Percentiles rank a stretch among this genome's conserved stretches.
Evolutionary conservation across 805 yeast genomes (phyloP).

Genomic region (Metahyphopichia silvanorum): DNA sequence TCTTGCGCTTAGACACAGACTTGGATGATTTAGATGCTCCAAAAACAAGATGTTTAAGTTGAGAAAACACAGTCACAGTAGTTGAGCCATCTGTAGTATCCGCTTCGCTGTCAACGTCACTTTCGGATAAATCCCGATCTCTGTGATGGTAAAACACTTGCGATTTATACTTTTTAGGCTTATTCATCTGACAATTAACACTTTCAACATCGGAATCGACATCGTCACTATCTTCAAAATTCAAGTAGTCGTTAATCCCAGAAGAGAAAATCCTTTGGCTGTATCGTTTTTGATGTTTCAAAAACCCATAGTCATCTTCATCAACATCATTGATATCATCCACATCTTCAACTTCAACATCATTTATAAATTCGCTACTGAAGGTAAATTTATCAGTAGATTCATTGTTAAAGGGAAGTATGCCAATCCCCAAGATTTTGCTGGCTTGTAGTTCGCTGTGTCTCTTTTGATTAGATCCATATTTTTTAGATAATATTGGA

Average conservation of each 20-base stretch:
- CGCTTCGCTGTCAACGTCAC: conserved; percentile 8
- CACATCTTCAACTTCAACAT: no score
- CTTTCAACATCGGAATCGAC: conserved; percentile 9
- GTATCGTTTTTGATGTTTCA: conserved; percentile 22
- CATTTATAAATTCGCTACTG: conserved; percentile 2
- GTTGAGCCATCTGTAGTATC: neutral
- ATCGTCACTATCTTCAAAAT: conserved; percentile 16
- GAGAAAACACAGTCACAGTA: conserved; percentile 16
- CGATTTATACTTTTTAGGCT: conserved; percentile 33
- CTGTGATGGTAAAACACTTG: conserved; percentile 22
- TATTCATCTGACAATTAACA: conserved; percentile 8
- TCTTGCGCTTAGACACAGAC: conserved; percentile 1
- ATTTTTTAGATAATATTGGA: conserved; percentile 17
- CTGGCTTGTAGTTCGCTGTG: neutral
- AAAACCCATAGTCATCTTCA: conserved; percentile 30
- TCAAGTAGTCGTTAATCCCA: conserved; percentile 22
- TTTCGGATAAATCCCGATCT: no score
- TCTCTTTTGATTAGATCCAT: conserved; percentile 2
- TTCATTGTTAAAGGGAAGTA: conserved; percentile 1
- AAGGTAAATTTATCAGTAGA: conserved; percentile 3
- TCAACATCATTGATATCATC: conserved; percentile 8
- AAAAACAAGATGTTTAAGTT: conserved; percentile 30
- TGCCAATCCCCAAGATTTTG: conserved; percentile 2
- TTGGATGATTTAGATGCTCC: conserved; percentile 12
- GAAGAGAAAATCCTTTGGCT: conserved; percentile 23